phyloP scores from a whole-genome alignment of 768 basidiomycete species.

The Filobasidium floriforme region DNA sequence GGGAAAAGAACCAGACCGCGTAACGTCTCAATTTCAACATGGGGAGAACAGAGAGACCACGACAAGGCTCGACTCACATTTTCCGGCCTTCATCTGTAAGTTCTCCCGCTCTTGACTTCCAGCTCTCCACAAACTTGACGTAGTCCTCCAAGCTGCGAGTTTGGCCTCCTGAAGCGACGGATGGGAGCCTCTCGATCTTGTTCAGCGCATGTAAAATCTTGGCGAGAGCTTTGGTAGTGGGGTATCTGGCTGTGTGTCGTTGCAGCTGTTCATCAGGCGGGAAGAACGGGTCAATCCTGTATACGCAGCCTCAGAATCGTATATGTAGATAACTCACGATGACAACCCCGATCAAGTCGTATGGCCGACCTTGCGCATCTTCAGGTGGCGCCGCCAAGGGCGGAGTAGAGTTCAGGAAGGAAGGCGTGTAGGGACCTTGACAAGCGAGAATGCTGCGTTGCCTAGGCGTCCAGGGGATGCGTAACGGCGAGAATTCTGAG shows the following conservation, averaged over 20 bases:
- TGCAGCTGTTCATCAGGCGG: not conserved
- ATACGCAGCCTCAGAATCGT: too few relatives aligned
- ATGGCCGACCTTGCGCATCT: not conserved
- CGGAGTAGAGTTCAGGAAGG: not conserved
- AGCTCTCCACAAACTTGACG: not conserved
- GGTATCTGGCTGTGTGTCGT: slow-evolving; percentile 1
- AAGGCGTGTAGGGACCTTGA: not conserved
- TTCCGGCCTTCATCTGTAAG: not conserved
- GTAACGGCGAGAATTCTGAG: not conserved
- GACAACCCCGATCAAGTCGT: not conserved
- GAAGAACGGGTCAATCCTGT: too few relatives aligned
- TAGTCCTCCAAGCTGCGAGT: not conserved
- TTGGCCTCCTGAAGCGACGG: not conserved
- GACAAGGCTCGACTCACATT: not conserved
- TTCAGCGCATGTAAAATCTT: not conserved
- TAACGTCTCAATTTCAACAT: not conserved
- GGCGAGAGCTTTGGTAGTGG: not conserved
- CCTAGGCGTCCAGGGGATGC: not conserved
- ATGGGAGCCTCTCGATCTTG: not conserved
- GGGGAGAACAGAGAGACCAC: too few relatives aligned
- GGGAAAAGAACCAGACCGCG: not conserved
- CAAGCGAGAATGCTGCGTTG: not conserved
- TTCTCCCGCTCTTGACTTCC: not conserved
- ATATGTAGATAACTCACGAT: too few relatives aligned
- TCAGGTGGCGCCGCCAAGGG: too few relatives aligned